Evolutionary conservation across 176 grass and related monocot genomes (phyloP).

Genomic region (Carex kokanica): DNA sequence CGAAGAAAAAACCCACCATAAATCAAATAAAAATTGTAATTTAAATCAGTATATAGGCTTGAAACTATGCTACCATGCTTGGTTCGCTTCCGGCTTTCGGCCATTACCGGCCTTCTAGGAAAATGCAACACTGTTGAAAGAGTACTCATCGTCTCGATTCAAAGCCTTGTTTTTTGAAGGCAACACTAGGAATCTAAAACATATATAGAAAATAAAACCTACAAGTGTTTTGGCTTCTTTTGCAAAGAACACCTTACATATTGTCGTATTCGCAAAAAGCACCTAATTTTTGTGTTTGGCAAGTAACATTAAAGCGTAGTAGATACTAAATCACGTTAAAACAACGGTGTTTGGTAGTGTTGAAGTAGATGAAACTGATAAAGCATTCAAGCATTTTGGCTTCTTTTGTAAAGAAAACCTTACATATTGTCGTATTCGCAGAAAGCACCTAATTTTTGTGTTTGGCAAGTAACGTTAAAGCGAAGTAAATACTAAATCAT

Average conservation of each 20-base stretch:
- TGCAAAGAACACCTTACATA: background rate
- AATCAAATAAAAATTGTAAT: background rate
- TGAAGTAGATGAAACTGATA: background rate
- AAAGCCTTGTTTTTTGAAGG: background rate
- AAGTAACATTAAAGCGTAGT: too few relatives aligned
- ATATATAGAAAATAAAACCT: background rate
- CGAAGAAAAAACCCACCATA: constrained; percentile 10
- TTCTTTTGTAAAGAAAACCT: too few relatives aligned
- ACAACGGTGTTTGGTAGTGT: too few relatives aligned
- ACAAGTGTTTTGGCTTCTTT: background rate
- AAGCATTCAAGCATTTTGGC: too few relatives aligned
- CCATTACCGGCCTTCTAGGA: background rate
- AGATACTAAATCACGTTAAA: too few relatives aligned
- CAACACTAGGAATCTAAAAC: background rate
- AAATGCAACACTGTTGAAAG: background rate
- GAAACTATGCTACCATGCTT: background rate
- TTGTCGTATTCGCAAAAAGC: background rate
- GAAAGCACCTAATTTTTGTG: too few relatives aligned
- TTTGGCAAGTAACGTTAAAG: too few relatives aligned
- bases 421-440: too few relatives aligned
- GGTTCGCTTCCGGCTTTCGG: background rate
- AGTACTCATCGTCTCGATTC: background rate
- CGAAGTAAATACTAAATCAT: too few relatives aligned
- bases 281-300: background rate
- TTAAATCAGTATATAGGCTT: background rate